phyloP scores from a whole-genome alignment of 2,329 filamentous ascomycete species.

The Penicillium crustosum region DNA sequence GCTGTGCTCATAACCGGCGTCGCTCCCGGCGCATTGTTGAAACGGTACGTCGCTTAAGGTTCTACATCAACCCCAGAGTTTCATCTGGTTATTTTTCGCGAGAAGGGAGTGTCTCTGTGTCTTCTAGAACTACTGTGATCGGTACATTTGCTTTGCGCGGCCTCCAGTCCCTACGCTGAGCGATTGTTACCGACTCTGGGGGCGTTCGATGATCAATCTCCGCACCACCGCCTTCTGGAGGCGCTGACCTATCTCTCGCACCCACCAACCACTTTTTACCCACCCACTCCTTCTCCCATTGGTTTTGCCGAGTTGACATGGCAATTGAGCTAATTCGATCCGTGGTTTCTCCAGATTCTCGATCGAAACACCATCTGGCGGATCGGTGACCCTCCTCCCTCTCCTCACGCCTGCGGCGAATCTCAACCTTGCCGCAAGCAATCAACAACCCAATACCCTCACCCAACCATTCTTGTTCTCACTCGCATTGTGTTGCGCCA shows the following conservation, averaged over 20 bases:
- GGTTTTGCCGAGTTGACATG: slow-evolving; percentile 16
- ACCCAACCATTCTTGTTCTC: background rate
- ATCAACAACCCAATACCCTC: slow-evolving; percentile 12
- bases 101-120: background rate
- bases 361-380: slow-evolving; percentile 10
- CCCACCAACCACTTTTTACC: slow-evolving; percentile 22
- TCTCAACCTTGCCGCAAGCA: slow-evolving; percentile 18
- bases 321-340: slow-evolving; percentile 30
- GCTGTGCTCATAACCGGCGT: slow-evolving; percentile 31
- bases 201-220: slow-evolving; percentile 39
- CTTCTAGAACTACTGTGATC: slow-evolving; percentile 1
- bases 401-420: slow-evolving; percentile 20
- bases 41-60: slow-evolving; percentile 35
- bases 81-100: slow-evolving; percentile 3
- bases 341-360: slow-evolving; percentile 23
- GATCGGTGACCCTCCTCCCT: slow-evolving; percentile 22
- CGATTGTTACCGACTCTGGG: slow-evolving; percentile 31
- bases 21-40: slow-evolving; percentile 40
- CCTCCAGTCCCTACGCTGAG: slow-evolving; percentile 20
- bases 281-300: slow-evolving; percentile 9
- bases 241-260: slow-evolving; percentile 25
- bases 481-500: slow-evolving; percentile 4
- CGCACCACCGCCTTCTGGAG: slow-evolving; percentile 40
- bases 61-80: slow-evolving; percentile 13
- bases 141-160: slow-evolving; percentile 23